A percentile compares a stretch with the other conserved stretches of the same genome.
Evolutionary conservation across 257 asterid species (phyloP).

Genomic region (Ilex aquifolium): DNA sequence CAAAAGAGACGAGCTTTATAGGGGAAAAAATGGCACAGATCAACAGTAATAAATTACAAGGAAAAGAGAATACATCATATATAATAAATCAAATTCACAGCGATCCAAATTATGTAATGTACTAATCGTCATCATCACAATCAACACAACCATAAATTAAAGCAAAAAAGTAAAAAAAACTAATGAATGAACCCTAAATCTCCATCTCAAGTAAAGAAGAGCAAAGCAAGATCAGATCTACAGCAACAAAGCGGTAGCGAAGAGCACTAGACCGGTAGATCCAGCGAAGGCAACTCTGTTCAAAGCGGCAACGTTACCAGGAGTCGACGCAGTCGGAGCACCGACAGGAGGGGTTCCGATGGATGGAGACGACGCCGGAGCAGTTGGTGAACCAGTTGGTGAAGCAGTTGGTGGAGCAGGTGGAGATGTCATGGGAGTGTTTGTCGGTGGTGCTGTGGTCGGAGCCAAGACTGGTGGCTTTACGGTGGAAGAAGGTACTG

Average conservation of each 20-base stretch:
- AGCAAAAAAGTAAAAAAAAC: too few species aligned
- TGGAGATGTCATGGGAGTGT: slow-evolving; percentile 30
- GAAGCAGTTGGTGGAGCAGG: slow-evolving; percentile 19
- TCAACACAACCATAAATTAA: too few species aligned
- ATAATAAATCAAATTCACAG: too few species aligned
- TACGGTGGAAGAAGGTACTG: slow-evolving; percentile 19
- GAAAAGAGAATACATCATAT: too few species aligned
- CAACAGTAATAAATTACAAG: too few species aligned
- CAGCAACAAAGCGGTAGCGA: slow-evolving; percentile 34
- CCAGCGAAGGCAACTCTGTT: slow-evolving; percentile 45
- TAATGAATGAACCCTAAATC: too few species aligned
- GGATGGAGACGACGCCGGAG: slow-evolving; percentile 22
- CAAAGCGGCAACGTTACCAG: slow-evolving; percentile 10
- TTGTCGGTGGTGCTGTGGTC: slow-evolving; percentile 14
- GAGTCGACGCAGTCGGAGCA: slow-evolving; percentile 24
- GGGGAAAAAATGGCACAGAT: too few species aligned
- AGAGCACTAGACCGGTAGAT: slow-evolving; percentile 23
- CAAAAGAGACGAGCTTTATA: too few species aligned
- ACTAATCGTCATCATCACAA: too few species aligned
- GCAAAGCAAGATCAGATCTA: slow-evolving; percentile 19
- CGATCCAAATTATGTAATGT: too few species aligned
- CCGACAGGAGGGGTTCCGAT: slow-evolving; percentile 20
- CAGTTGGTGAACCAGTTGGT: not conserved
- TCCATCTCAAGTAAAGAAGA: too few species aligned
- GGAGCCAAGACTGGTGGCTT: slow-evolving; percentile 22